A percentile compares a stretch with the other conserved stretches of the same genome.
Conservation (phyloP, 805 yeast species). For the Spathaspora sp. region DNA sequence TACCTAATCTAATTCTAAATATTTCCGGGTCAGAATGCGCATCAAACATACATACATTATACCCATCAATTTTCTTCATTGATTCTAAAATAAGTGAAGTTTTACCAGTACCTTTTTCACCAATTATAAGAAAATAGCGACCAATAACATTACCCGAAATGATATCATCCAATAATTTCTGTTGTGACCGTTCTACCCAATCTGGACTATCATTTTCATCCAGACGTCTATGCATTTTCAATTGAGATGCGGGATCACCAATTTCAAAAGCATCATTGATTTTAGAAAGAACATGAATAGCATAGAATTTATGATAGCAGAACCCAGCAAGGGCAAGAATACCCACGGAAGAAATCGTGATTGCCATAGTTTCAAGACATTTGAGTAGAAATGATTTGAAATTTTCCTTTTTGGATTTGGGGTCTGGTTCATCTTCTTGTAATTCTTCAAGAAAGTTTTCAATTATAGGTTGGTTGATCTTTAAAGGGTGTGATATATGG, state of each 20-base stretch:
- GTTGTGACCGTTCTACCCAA: constrained; percentile 76
- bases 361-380: constrained; percentile 64
- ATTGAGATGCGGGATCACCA: constrained; percentile 62
- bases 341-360: constrained; percentile 65
- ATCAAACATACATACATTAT: constrained; percentile 66
- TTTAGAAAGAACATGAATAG: constrained; percentile 55
- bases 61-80: constrained; percentile 59
- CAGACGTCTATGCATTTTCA: constrained; percentile 49
- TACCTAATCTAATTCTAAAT: constrained; percentile 71
- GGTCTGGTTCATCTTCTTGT: constrained; percentile 5
- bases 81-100: constrained; percentile 72
- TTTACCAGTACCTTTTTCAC: constrained; percentile 87
- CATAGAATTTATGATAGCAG: constrained; percentile 63
- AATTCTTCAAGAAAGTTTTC: constrained; percentile 11
- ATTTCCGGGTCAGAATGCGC: constrained; percentile 87
- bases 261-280: constrained; percentile 63
- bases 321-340: constrained; percentile 71
- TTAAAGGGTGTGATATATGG: neutral
- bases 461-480: constrained; percentile 6
- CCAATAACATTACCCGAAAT: constrained; percentile 63
- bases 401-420: constrained; percentile 11
- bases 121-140: constrained; percentile 66
- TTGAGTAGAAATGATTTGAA: constrained; percentile 32
- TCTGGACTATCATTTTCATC: constrained; percentile 8
- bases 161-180: constrained; percentile 58